Evolutionary conservation across 78 protist genomes (phyloP).

Genomic region (Guillardia theta): DNA sequence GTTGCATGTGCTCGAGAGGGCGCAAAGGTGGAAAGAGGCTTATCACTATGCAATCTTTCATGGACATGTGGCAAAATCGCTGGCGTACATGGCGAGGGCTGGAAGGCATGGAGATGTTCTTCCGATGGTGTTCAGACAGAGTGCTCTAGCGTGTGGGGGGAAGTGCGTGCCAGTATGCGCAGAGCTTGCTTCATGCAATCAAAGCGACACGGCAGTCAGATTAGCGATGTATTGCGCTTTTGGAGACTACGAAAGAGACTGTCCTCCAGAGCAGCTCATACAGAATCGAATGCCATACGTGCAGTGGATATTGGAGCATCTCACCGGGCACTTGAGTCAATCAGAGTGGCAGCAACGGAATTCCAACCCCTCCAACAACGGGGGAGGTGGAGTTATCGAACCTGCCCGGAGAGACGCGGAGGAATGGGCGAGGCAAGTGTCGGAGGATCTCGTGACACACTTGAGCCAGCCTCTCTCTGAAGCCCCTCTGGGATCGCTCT

Average conservation of each 20-base stretch:
- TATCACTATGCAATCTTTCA: constrained; percentile 2
- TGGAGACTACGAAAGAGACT: not conserved
- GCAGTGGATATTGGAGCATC: not conserved
- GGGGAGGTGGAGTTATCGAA: not conserved
- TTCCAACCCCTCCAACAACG: too few species aligned
- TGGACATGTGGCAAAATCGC: not conserved
- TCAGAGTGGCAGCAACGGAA: not conserved
- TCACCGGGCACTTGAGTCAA: not conserved
- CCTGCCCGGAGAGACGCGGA: not conserved
- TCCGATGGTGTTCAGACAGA: not conserved
- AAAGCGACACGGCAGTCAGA: not conserved
- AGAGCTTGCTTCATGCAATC: not conserved
- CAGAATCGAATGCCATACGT: constrained; percentile 24
- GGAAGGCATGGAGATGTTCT: not conserved
- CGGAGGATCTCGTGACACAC: not conserved
- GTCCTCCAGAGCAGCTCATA: not conserved
- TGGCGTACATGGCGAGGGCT: not conserved
- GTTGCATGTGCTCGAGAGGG: not conserved
- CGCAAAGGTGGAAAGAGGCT: constrained; percentile 4
- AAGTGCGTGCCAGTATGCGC: not conserved
- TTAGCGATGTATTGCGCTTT: not conserved
- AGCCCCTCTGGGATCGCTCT: not conserved
- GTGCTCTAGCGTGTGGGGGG: not conserved
- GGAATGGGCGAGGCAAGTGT: not conserved
- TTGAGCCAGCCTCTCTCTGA: not conserved